Conservation (phyloP, 768 basidiomycete species). For the Gloeopeniophorella convolvens region DNA sequence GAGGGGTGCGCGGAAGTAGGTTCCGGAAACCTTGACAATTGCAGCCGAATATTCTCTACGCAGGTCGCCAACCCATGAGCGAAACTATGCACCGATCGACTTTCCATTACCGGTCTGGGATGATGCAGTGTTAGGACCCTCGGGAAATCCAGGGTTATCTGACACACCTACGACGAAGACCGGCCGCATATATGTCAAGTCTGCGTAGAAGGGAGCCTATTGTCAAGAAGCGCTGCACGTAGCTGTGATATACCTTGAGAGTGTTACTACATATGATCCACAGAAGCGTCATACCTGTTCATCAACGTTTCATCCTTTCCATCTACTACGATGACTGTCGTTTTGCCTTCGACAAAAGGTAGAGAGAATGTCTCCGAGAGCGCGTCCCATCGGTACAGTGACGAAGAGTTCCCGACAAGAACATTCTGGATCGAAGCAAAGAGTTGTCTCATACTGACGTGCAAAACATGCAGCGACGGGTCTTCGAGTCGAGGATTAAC, state of each 20-base stretch:
- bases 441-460: conserved; percentile 43
- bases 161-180: conserved; percentile 45
- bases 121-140: neutral
- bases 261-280: neutral
- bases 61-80: conserved; percentile 25
- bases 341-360: conserved; percentile 30
- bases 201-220: conserved; percentile 66
- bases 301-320: conserved; percentile 53
- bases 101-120: conserved; percentile 9
- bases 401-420: conserved; percentile 62
- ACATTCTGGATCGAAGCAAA: conserved; percentile 48
- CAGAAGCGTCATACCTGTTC: conserved; percentile 38
- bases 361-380: conserved; percentile 50
- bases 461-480: conserved; percentile 33
- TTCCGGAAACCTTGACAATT: conserved; percentile 14
- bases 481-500: conserved; percentile 41
- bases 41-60: conserved; percentile 23
- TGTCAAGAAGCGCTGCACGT: conserved; percentile 53
- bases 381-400: conserved; percentile 58
- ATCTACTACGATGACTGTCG: conserved; percentile 40
- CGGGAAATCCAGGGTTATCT: neutral
- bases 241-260: conserved; percentile 31
- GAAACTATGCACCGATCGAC: conserved; percentile 26
- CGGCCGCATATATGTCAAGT: conserved; percentile 46
- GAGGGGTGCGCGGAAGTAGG: conserved; percentile 1